Base-by-base conservation (phyloP, 208 protist species). In the Trypanosoma grayi region DNA sequence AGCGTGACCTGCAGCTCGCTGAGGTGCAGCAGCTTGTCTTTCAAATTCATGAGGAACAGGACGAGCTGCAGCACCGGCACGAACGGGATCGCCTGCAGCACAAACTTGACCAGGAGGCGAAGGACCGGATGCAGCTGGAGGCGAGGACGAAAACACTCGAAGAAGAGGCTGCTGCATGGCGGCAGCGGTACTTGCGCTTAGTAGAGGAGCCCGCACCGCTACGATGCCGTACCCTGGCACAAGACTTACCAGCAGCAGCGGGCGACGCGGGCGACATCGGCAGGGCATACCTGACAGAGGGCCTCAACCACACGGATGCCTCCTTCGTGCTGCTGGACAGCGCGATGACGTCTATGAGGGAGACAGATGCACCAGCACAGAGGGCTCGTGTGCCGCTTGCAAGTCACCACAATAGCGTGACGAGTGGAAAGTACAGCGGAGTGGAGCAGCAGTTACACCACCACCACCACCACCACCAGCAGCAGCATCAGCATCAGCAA, bases 1-100 rank as follows among this genome's bases (percentile, higher is more conserved):
- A 66, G 27, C 70, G 62, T 30, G 72, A 76, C 14, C 39, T 60
- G 0, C 75, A 85, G 48, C 48, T 85, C 31, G 56, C 52, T 11
- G 75, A 81, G 47, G 79, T 85, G 30, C 75, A 79, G 40, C 53
- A 73, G 8, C 33, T 85, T 20, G 75, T 85, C n/a, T 66, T 72
- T 65, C 48, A 56, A 53, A 81, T 85, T 33, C 59, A 56, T 47
- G 73, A 67, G 55, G 79, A 85, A 53, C 75, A 85, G 22, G 79
- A 85, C 50, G 53, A 62, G 22, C 39, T 56, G 31, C 51, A 28
- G 14, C 71, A 77, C 43, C 45, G 44, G 14, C 59, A 70, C 48
- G 65, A 65, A 41, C 33, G 40, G 11, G 25, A 66, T 9, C 18
- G 30, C 11, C 53, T 48, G n/a, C 36, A 59, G 20, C 61, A 57